Conservation (phyloP, 495 filamentous ascomycete genomes). For the Penicillium nucicola region DNA sequence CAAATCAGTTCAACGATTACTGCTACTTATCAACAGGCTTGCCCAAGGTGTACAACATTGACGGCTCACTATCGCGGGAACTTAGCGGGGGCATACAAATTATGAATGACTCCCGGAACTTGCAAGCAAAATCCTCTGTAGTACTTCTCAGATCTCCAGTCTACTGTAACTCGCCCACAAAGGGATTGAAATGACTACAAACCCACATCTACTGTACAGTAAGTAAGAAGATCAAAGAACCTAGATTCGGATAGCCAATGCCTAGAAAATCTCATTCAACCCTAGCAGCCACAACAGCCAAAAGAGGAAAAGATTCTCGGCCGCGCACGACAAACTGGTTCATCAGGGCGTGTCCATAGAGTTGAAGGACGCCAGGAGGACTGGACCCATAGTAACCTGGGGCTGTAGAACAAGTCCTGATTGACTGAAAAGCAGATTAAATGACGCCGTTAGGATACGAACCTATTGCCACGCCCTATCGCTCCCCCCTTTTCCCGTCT, state of each 20-base stretch:
- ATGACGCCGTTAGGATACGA: not conserved
- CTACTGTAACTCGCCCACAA: too few relatives aligned
- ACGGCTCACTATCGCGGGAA: too few relatives aligned
- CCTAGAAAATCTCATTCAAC: slow-evolving; percentile 1
- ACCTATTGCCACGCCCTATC: slow-evolving; percentile 6
- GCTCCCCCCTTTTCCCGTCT: slow-evolving; percentile 12
- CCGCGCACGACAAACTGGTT: not conserved
- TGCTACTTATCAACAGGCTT: too few relatives aligned
- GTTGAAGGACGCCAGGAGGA: slow-evolving; percentile 1
- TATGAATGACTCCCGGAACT: too few relatives aligned
- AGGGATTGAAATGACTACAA: too few relatives aligned
- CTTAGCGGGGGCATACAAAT: too few relatives aligned
- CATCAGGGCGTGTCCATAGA: not conserved
- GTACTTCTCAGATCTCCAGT: too few relatives aligned
- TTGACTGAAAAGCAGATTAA: not conserved
- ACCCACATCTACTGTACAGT: not conserved
- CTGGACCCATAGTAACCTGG: not conserved
- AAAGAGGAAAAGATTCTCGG: slow-evolving; percentile 17
- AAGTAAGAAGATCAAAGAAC: not conserved
- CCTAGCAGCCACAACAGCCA: slow-evolving; percentile 3
- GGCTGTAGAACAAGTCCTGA: not conserved
- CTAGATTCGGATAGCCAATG: slow-evolving; percentile 8
- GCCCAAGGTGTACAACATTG: too few relatives aligned
- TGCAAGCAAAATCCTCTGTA: too few relatives aligned
- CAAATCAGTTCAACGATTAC: too few relatives aligned